Conservation (phyloP, 495 filamentous ascomycete species). For the Aeminium ludgeri region DNA sequence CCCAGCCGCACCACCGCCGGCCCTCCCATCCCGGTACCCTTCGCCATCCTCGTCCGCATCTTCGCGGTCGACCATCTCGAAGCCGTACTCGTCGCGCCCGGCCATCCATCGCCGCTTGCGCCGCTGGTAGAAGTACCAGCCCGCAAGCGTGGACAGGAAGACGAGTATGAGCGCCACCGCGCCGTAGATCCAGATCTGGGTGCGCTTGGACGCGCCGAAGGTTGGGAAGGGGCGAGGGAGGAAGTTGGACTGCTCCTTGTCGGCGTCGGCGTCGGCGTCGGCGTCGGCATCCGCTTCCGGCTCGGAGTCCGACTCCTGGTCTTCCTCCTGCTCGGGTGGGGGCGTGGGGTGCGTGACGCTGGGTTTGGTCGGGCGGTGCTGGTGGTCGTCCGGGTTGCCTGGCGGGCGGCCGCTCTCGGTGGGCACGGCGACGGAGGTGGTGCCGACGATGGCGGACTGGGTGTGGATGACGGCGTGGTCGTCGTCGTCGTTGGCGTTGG, state of each 20-base stretch:
- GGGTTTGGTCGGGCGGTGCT: slow-evolving; percentile 47
- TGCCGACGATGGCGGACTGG: slow-evolving; percentile 27
- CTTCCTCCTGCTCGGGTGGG: not conserved
- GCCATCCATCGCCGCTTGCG: slow-evolving; percentile 58
- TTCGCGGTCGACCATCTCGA: slow-evolving; percentile 75
- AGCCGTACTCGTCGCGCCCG: slow-evolving; percentile 82
- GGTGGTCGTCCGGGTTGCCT: slow-evolving; percentile 48
- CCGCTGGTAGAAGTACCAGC: slow-evolving; percentile 64
- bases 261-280: slow-evolving; percentile 3
- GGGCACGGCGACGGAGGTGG: slow-evolving; percentile 34
- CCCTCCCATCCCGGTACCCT: not conserved
- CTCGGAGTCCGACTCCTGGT: not conserved
- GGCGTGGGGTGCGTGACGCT: slow-evolving; percentile 18
- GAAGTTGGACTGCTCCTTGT: slow-evolving; percentile 34
- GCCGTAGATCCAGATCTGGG: slow-evolving; percentile 91
- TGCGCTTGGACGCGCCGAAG: slow-evolving; percentile 80
- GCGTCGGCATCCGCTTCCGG: slow-evolving; percentile 17
- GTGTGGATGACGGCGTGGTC: slow-evolving; percentile 50
- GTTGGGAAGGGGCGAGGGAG: slow-evolving; percentile 84
- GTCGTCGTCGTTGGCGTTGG: slow-evolving; percentile 64
- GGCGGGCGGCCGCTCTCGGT: slow-evolving; percentile 29
- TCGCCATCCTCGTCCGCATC: slow-evolving; percentile 43
- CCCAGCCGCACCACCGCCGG: slow-evolving; percentile 12
- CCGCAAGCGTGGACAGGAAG: slow-evolving; percentile 64
- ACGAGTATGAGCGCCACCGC: slow-evolving; percentile 63